phyloP scores from a whole-genome alignment of 2,329 filamentous ascomycete species.

The Epichloe sibirici region DNA sequence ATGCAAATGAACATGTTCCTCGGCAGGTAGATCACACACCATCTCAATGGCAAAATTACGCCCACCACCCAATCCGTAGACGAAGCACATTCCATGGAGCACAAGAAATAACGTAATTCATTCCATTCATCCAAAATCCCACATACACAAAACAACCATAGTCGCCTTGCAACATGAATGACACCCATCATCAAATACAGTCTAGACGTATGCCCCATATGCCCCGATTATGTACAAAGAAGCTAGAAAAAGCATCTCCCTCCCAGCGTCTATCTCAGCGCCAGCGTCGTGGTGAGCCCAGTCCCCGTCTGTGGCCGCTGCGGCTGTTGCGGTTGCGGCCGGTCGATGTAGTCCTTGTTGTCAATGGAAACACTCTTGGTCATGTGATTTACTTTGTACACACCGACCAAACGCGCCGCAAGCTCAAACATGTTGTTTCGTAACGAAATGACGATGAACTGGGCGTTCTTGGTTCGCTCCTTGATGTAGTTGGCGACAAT shows the following conservation, averaged over 20 bases:
- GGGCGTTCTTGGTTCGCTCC: conserved; percentile 96
- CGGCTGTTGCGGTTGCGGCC: conserved; percentile 21
- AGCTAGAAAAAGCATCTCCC: background rate
- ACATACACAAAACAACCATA: background rate
- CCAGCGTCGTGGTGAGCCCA: conserved; percentile 22
- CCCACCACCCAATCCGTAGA: too few relatives aligned
- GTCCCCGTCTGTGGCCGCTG: conserved; percentile 16
- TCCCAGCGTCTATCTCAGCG: conserved; percentile 17
- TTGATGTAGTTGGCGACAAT: conserved; percentile 99
- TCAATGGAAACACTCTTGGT: conserved; percentile 86
- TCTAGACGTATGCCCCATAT: background rate
- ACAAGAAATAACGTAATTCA: background rate
- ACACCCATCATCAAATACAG: background rate
- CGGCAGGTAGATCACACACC: too few relatives aligned
- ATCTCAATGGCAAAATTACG: too few relatives aligned
- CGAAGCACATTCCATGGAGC: background rate
- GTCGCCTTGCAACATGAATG: background rate
- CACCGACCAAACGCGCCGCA: conserved; percentile 84
- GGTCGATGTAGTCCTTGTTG: conserved; percentile 62
- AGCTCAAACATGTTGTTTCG: conserved; percentile 99
- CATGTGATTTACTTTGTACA: conserved; percentile 99
- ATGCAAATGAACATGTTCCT: too few relatives aligned
- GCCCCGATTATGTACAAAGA: conserved; percentile 1
- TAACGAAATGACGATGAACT: conserved; percentile 96
- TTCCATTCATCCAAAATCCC: conserved; percentile 3